Percentiles rank a stretch among this genome's conserved stretches.
These are phyloP conservation scores for Marasmius oreades DNA, from an alignment of 1,284 basidiomycete species.

Conservation along the genomic window DNA sequence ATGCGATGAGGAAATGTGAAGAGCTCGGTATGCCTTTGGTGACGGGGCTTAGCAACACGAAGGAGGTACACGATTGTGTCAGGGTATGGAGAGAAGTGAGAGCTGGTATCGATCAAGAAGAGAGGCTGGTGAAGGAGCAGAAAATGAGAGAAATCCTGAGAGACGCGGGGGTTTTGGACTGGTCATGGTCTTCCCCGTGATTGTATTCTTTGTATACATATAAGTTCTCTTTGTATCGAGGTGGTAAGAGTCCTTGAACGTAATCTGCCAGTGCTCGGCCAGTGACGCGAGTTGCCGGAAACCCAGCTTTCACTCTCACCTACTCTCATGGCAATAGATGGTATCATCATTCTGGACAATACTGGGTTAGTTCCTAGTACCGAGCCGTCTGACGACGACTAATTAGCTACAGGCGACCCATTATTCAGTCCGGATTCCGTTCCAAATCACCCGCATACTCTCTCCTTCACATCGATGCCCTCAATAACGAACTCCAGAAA, in stretches of 20 bases:
- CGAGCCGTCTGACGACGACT: conserved; percentile 11
- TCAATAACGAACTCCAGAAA: conserved; percentile 70
- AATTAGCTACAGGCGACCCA: conserved; percentile 58
- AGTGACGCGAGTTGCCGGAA: neutral
- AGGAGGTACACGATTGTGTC: conserved; percentile 75
- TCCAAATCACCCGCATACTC: conserved; percentile 77
- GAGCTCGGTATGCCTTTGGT: conserved; percentile 64
- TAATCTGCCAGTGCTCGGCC: too few species aligned
- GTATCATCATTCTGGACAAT: conserved; percentile 84
- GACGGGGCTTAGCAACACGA: conserved; percentile 66
- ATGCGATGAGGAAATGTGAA: conserved; percentile 51
- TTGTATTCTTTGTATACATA: conserved; percentile 9
- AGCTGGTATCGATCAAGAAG: conserved; percentile 29
- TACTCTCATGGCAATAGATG: conserved; percentile 76
- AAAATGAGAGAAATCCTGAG: conserved; percentile 44
- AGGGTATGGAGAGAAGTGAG: conserved; percentile 63
- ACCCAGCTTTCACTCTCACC: neutral
- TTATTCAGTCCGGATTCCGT: conserved; percentile 90
- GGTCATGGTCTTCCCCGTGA: conserved; percentile 63
- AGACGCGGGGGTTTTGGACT: conserved; percentile 51
- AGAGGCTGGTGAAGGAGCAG: conserved; percentile 48
- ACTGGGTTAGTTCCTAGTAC: conserved; percentile 54
- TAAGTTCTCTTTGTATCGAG: too few species aligned
- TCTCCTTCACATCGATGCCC: conserved; percentile 81
- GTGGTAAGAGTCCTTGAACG: too few species aligned